A percentile compares a stretch with the other conserved stretches of the same genome.
phyloP scores from a whole-genome alignment of 176 grass and related monocot genomes.

The Lolium perenne region DNA sequence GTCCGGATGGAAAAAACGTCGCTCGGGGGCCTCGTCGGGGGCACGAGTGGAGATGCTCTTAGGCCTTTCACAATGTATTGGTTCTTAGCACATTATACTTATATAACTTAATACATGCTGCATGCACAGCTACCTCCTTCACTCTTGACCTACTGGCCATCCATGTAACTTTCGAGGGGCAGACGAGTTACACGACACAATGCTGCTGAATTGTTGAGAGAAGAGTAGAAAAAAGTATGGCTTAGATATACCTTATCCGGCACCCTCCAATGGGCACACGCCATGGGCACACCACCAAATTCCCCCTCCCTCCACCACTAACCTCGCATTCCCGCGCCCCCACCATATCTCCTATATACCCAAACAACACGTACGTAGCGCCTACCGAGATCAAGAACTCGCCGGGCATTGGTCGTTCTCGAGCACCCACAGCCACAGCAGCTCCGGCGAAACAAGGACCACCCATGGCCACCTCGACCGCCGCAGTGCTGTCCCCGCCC shows the following conservation, averaged over 20 bases:
- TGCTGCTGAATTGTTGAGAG: neutral
- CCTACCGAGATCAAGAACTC: constrained; percentile 15
- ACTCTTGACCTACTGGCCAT: neutral
- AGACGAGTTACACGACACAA: neutral
- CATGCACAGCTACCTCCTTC: neutral
- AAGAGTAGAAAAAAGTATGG: neutral
- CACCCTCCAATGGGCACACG: constrained; percentile 53
- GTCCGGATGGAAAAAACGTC: too few relatives aligned
- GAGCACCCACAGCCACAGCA: neutral
- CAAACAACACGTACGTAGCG: neutral
- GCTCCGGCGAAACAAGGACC: neutral
- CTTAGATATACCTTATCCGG: constrained; percentile 62
- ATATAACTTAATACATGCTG: too few relatives aligned
- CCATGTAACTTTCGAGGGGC: neutral
- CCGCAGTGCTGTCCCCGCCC: constrained; percentile 52
- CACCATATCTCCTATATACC: constrained; percentile 55
- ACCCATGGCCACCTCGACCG: constrained; percentile 54
- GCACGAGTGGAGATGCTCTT: too few relatives aligned
- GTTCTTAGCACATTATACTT: too few relatives aligned
- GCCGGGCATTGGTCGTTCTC: neutral
- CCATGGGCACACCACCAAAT: constrained; percentile 50
- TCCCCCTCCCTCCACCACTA: constrained; percentile 40
- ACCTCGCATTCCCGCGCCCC: constrained; percentile 28
- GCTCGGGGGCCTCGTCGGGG: too few relatives aligned
- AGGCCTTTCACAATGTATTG: too few relatives aligned